Conservation (phyloP, 768 basidiomycete species). For the Suillus paluster region DNA sequence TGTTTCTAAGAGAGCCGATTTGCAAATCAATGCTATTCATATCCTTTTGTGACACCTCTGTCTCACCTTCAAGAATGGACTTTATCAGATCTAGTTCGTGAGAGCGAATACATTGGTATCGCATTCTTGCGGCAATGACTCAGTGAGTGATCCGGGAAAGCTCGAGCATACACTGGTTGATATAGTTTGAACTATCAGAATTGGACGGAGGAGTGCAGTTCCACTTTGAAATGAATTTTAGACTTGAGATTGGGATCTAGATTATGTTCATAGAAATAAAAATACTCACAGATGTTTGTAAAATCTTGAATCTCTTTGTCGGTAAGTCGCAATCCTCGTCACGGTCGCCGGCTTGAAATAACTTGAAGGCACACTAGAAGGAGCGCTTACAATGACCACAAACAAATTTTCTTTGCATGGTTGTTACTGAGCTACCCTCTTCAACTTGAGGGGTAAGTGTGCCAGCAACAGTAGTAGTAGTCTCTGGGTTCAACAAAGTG, state of each 20-base stretch:
- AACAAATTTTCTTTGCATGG: too few species aligned
- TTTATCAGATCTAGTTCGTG: neutral
- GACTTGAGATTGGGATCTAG: too few species aligned
- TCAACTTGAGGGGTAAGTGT: too few species aligned
- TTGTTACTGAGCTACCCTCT: too few species aligned
- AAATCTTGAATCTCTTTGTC: neutral
- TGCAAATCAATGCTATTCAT: neutral
- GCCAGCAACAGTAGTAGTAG: too few species aligned
- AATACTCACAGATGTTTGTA: neutral
- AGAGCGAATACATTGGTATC: neutral
- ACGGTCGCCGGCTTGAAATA: neutral
- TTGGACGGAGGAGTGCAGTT: neutral
- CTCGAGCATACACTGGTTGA: neutral
- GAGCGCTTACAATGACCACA: conserved; percentile 40
- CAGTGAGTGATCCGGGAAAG: neutral
- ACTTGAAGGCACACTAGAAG: neutral
- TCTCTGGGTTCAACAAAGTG: too few species aligned
- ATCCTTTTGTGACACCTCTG: neutral
- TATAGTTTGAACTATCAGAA: neutral
- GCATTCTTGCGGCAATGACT: neutral
- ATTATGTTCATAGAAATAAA: too few species aligned
- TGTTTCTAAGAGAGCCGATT: neutral
- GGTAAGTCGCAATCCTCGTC: neutral
- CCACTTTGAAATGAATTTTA: neutral
- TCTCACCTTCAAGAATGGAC: neutral